A percentile compares a stretch with the other conserved stretches of the same genome.
These are phyloP conservation scores for Pelargonium exstipulatum DNA, from an alignment of 441 rosid species.

Conservation along the genomic window DNA sequence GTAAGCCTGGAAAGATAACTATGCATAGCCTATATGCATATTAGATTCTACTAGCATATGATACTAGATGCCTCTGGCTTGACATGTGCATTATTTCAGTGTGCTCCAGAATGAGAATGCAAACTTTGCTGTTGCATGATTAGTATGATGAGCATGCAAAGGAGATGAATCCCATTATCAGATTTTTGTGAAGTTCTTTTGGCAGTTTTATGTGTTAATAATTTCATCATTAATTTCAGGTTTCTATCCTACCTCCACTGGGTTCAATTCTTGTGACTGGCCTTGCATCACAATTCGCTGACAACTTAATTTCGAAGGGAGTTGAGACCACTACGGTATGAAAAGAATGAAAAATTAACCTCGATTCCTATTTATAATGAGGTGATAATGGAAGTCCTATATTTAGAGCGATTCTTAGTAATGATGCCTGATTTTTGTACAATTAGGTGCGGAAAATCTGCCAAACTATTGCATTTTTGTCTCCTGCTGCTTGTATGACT, in stretches of 20 bases:
- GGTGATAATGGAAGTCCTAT: not conserved
- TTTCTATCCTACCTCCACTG: conserved; percentile 93
- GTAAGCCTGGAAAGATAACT: conserved; percentile 36
- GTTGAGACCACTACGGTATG: conserved; percentile 76
- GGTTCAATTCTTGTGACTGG: conserved; percentile 76
- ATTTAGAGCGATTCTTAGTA: not conserved
- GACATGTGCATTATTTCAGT: too few relatives aligned
- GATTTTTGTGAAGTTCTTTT: not conserved
- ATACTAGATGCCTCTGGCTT: too few relatives aligned
- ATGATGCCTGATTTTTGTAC: conserved; percentile 14
- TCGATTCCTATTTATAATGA: not conserved
- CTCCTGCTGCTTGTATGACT: conserved; percentile 91
- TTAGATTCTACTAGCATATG: not conserved
- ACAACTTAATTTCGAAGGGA: conserved; percentile 70
- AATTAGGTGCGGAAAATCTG: conserved; percentile 87
- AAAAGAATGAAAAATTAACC: conserved; percentile 2
- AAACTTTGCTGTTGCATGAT: not conserved
- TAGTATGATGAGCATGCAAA: not conserved
- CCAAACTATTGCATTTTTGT: conserved; percentile 77
- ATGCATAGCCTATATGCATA: not conserved
- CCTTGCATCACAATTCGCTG: conserved; percentile 79
- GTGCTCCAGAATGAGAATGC: too few relatives aligned
- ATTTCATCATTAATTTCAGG: conserved; percentile 44
- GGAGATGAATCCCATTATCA: not conserved
- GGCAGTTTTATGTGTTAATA: not conserved